Evolutionary conservation across 805 yeast species (phyloP).

Genomic region (Monosporozyma aquatica): DNA sequence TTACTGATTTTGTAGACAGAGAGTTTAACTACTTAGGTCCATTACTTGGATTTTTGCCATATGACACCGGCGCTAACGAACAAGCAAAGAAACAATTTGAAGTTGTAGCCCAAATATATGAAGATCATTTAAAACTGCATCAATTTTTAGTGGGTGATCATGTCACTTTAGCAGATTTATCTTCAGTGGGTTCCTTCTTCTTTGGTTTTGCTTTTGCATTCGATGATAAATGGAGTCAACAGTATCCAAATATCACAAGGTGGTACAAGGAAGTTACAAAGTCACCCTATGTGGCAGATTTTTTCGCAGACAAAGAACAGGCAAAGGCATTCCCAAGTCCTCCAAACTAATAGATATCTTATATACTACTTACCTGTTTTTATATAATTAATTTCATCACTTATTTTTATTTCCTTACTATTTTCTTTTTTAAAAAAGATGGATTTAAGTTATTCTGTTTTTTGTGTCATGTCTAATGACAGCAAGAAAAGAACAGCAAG

Average conservation of each 20-base stretch:
- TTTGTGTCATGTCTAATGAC: no score
- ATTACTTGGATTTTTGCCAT: slow-evolving; percentile 53
- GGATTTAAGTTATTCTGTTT: no score
- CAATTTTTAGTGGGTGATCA: slow-evolving; percentile 67
- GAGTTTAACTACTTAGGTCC: slow-evolving; percentile 43
- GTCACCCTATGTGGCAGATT: slow-evolving; percentile 8
- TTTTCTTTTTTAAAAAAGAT: no score
- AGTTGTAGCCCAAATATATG: slow-evolving; percentile 37
- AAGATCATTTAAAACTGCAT: slow-evolving; percentile 46
- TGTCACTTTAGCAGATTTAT: slow-evolving; percentile 32
- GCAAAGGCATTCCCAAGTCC: not conserved
- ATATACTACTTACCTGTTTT: not conserved
- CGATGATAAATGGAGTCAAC: slow-evolving; percentile 54
- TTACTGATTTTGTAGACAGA: slow-evolving; percentile 50
- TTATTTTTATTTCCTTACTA: not conserved
- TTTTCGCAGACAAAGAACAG: slow-evolving; percentile 2
- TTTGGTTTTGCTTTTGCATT: slow-evolving; percentile 39
- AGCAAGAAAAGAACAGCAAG: not conserved
- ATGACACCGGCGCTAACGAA: slow-evolving; percentile 59
- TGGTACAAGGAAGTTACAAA: slow-evolving; percentile 9
- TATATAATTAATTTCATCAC: not conserved
- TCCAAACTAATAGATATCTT: not conserved
- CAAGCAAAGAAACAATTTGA: slow-evolving; percentile 34
- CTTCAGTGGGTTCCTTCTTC: slow-evolving; percentile 11
- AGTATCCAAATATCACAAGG: slow-evolving; percentile 44